Base-by-base conservation (phyloP, 805 yeast species). In the Vanderwaltozyma tropicalis region DNA sequence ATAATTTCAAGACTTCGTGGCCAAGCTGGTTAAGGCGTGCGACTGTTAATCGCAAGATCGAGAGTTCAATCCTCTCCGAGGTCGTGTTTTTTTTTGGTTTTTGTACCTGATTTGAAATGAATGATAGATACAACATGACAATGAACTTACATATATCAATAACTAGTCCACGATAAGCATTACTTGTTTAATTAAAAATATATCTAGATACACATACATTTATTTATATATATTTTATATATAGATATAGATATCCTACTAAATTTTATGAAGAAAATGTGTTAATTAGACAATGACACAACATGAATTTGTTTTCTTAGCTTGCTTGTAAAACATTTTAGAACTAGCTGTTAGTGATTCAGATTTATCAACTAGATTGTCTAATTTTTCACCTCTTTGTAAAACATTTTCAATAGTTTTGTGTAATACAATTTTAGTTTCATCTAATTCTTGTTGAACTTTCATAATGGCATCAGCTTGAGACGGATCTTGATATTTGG, bases 401-500 rank as follows among this genome's bases (percentile, higher is more conserved):
- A 92, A 71, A 8, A 92, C 96, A 44, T 81, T 72, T 63, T 92
- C 96, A 48, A 92, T 89, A 33, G 96, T 87, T 66, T 89, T 88
- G 64, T 92, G 97, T 53, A 92, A 69, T 29, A 88, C 95, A 50
- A 89, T 85, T 68, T 92, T 92, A 27, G 98, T 92, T 58, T 92
- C 98, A 62, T 92, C 98, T 52, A 92, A 74, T 63, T 92, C 98
- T 57, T 87, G 94, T 67, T 92, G 98, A 17, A 92, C 98, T 61
- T 81, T 83, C 94, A 92, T 80, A 45, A 92, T 78, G 10, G 96
- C 81, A 60, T 92, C 99, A 0, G 97, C 97, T 67, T 92, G 95
- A 30, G 81, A 72, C 22, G 99, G 99, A 59, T 92, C 95, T 66
- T 92, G 98, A 64, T 92, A 92, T 55, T 84, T 84, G 50, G 68